These are phyloP conservation scores for Trichoderma breve DNA, from an alignment of 2,329 filamentous ascomycete species.

Conservation along the genomic window DNA sequence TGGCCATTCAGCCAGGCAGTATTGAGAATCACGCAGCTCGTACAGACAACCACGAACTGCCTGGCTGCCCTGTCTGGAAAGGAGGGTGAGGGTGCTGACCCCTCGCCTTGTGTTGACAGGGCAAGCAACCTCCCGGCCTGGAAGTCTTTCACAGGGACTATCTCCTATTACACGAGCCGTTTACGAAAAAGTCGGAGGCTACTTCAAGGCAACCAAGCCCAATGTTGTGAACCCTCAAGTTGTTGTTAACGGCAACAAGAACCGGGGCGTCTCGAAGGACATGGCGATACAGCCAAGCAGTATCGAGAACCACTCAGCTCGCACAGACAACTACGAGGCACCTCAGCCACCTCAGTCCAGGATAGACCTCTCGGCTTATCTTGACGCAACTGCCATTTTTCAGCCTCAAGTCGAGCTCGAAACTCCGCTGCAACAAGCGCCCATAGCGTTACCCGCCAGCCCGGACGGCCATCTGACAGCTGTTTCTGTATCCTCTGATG, in stretches of 20 bases:
- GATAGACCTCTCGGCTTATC: constrained; percentile 42
- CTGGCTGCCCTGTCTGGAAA: too few relatives aligned
- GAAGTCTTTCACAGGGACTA: constrained; percentile 42
- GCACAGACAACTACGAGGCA: constrained; percentile 30
- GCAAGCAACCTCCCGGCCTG: constrained; percentile 24
- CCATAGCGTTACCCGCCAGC: neutral
- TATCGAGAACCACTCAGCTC: neutral
- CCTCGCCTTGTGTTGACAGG: constrained; percentile 24
- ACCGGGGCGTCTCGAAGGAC: constrained; percentile 24
- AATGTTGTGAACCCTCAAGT: constrained; percentile 32
- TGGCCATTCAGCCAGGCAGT: too few relatives aligned
- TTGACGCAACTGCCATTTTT: constrained; percentile 30
- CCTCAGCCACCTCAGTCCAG: constrained; percentile 36
- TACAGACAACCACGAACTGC: too few relatives aligned
- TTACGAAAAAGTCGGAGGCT: constrained; percentile 41
- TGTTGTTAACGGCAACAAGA: constrained; percentile 36
- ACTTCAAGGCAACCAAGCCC: constrained; percentile 40
- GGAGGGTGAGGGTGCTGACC: too few relatives aligned
- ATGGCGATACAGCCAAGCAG: constrained; percentile 23
- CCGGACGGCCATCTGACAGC: constrained; percentile 16
- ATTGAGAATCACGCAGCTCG: too few relatives aligned
- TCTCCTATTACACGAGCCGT: constrained; percentile 47
- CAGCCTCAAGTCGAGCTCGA: constrained; percentile 25
- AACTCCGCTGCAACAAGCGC: constrained; percentile 21
- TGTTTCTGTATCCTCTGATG: constrained; percentile 18